phyloP scores from a whole-genome alignment of 371 early-diverging fungal species.

The Phascolomyces articulosus region DNA sequence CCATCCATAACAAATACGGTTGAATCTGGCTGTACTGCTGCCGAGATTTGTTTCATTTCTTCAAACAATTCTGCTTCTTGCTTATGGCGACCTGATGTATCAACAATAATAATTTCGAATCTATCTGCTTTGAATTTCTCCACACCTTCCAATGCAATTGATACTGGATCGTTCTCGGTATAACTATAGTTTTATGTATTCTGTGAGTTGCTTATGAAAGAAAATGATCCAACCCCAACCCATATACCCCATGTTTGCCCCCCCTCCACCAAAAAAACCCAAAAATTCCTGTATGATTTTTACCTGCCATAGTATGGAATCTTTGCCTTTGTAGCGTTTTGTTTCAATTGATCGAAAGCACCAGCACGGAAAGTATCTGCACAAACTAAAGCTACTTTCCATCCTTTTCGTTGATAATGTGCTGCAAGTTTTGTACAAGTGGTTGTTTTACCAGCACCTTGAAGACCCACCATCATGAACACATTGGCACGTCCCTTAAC shows the following conservation, averaged over 20 bases:
- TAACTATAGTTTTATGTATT: constrained; percentile 54
- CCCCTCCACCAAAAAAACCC: not conserved
- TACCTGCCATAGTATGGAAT: constrained; percentile 96
- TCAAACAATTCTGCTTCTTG: constrained; percentile 98
- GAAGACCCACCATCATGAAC: constrained; percentile 99
- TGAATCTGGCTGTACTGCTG: constrained; percentile 89
- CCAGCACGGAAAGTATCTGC: constrained; percentile 99
- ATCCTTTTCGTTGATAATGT: constrained; percentile 97
- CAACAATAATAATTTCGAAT: constrained; percentile 99
- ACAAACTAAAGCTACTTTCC: constrained; percentile 97
- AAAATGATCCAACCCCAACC: no score
- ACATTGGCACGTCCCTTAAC: constrained; percentile 86
- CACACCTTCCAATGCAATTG: constrained; percentile 95
- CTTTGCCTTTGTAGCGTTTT: constrained; percentile 98
- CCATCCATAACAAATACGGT: constrained; percentile 99
- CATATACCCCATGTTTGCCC: no score
- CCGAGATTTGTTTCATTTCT: constrained; percentile 98
- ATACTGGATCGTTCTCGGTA: constrained; percentile 95
- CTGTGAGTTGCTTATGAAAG: no score
- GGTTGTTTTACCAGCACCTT: constrained; percentile 99
- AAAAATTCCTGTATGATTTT: not conserved
- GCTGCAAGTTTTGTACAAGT: constrained; percentile 98
- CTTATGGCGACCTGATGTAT: constrained; percentile 99
- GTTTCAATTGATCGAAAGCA: constrained; percentile 99
- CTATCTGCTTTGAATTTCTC: constrained; percentile 95